Evolutionary conservation across 148 eudicot genomes (phyloP).

Genomic region (Cornus kousa): DNA sequence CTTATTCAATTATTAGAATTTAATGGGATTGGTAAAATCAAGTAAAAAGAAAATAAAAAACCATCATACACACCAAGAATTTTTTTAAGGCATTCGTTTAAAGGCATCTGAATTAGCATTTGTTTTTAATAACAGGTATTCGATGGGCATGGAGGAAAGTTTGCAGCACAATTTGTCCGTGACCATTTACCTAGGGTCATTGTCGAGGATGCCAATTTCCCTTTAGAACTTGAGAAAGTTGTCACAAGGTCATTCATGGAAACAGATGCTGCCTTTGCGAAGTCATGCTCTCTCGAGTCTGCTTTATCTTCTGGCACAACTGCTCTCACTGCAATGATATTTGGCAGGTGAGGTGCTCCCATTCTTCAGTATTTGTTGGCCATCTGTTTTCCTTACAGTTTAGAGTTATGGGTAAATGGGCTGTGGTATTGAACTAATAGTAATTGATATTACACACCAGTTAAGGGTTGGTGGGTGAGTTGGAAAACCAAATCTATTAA

Average conservation of each 20-base stretch:
- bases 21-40: not conserved
- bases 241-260: conserved; percentile 79
- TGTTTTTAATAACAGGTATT: conserved; percentile 56
- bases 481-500: not conserved
- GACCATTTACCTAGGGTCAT: conserved; percentile 89
- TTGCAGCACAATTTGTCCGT: conserved; percentile 89
- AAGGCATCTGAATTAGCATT: not conserved
- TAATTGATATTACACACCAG: not conserved
- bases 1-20: not conserved
- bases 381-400: not conserved
- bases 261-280: conserved; percentile 83
- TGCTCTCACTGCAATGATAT: conserved; percentile 96
- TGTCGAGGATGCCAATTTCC: conserved; percentile 90
- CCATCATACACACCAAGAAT: not conserved
- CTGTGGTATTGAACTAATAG: not conserved
- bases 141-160: conserved; percentile 95
- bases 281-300: conserved; percentile 64
- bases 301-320: conserved; percentile 87
- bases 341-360: conserved; percentile 62
- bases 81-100: not conserved
- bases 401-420: not conserved
- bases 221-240: conserved; percentile 84
- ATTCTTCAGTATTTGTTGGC: not conserved
- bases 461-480: not conserved
- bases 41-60: not conserved